Conservation (phyloP, 176 grass and related monocot genomes). For the Otatea glauca region DNA sequence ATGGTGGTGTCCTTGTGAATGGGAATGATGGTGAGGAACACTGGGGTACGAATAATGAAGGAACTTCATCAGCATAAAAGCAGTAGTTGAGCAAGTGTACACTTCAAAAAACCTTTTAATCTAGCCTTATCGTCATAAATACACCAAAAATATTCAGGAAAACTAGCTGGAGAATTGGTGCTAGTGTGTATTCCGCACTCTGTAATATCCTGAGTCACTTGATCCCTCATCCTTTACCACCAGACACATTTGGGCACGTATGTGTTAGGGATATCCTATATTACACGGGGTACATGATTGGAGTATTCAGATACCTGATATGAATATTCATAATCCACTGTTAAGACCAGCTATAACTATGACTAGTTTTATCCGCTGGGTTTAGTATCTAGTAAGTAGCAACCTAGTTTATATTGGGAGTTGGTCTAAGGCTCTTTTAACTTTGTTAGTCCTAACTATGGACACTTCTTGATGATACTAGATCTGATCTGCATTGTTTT, state of each 20-base stretch:
- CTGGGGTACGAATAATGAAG: slow-evolving; percentile 67
- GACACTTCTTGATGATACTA: neutral
- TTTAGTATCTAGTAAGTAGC: neutral
- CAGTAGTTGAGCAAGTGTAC: slow-evolving; percentile 45
- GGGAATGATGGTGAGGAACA: slow-evolving; percentile 73
- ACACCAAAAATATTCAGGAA: neutral
- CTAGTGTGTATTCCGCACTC: neutral
- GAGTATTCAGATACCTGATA: neutral
- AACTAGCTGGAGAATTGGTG: neutral
- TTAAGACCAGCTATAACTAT: neutral
- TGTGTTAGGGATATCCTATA: neutral
- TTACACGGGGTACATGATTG: neutral
- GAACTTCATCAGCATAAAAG: slow-evolving; percentile 47
- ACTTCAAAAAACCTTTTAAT: slow-evolving; percentile 43
- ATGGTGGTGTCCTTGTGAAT: slow-evolving; percentile 62
- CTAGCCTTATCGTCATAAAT: neutral
- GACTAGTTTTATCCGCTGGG: neutral
- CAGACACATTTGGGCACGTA: neutral
- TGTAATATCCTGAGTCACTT: neutral
- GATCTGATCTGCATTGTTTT: neutral
- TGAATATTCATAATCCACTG: neutral
- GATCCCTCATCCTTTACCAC: neutral
- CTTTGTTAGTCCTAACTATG: neutral
- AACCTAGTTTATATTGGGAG: slow-evolving; percentile 3
- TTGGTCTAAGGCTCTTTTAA: neutral